A percentile compares a stretch with the other conserved stretches of the same genome.
phyloP scores from a whole-genome alignment of 768 basidiomycete genomes.

The Phylloporus sp. region DNA sequence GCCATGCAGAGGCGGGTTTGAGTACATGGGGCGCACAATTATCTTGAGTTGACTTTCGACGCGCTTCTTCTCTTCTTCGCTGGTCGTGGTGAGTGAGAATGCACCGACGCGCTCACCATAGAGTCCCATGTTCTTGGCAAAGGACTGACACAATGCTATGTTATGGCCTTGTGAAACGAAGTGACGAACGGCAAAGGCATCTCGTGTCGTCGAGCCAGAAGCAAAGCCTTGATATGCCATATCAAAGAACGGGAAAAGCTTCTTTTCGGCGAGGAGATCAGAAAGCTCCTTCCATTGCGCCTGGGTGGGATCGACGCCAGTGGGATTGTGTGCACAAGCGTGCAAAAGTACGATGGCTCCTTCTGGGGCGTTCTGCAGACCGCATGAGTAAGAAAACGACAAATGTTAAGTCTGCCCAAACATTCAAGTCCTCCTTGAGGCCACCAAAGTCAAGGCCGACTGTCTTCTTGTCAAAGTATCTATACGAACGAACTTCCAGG shows the following conservation, averaged over 20 bases:
- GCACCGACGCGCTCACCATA: constrained; percentile 99
- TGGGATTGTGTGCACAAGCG: constrained; percentile 99
- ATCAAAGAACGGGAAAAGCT: constrained; percentile 97
- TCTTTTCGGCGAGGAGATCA: constrained; percentile 79
- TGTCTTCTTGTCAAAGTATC: constrained; percentile 90
- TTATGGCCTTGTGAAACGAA: constrained; percentile 91
- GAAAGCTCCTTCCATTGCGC: constrained; percentile 92
- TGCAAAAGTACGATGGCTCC: constrained; percentile 85
- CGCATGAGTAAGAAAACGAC: constrained; percentile 12
- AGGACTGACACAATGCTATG: constrained; percentile 87
- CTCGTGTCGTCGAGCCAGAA: constrained; percentile 82
- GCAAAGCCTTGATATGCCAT: constrained; percentile 99
- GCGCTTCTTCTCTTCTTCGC: constrained; percentile 73
- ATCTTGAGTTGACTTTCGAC: constrained; percentile 96
- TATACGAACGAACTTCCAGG: constrained; percentile 86
- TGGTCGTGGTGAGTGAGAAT: constrained; percentile 74
- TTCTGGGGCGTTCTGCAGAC: constrained; percentile 57
- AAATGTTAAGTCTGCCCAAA: constrained; percentile 30
- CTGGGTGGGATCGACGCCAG: constrained; percentile 90
- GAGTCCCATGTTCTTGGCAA: constrained; percentile 99
- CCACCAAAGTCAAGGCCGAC: constrained; percentile 91
- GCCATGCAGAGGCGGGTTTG: constrained; percentile 92
- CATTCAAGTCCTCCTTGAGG: constrained; percentile 82
- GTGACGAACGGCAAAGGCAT: constrained; percentile 93
- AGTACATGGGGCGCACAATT: constrained; percentile 93